Evolutionary conservation across 768 basidiomycete genomes (phyloP).

Genomic region (Tylopilus plumbeoviolaceoides): DNA sequence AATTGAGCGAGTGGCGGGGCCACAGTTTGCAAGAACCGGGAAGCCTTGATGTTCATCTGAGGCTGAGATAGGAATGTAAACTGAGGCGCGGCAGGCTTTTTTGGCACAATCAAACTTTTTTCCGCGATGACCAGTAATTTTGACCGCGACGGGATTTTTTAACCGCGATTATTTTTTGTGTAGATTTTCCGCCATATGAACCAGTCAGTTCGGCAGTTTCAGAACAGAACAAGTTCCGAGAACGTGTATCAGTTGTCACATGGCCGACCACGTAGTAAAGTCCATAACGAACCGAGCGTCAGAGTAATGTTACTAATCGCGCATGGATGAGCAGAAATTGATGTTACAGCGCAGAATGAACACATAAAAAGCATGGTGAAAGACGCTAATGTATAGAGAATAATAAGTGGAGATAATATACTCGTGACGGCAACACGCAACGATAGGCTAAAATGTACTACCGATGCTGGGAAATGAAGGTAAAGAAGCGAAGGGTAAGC

Average conservation of each 20-base stretch:
- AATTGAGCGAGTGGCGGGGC: too few relatives aligned
- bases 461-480: neutral
- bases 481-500: neutral
- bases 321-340: neutral
- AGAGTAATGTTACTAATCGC: neutral
- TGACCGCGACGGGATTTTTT: too few relatives aligned
- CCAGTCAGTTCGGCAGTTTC: too few relatives aligned
- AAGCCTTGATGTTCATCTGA: too few relatives aligned
- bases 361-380: constrained; percentile 2
- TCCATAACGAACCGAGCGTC: too few relatives aligned
- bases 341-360: constrained; percentile 3
- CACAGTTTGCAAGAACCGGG: too few relatives aligned
- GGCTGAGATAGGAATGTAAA: too few relatives aligned
- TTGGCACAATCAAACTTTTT: too few relatives aligned
- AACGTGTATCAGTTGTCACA: neutral
- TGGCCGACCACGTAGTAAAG: neutral
- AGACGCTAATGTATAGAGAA: constrained; percentile 14
- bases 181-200: too few relatives aligned
- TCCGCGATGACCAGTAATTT: too few relatives aligned
- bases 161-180: too few relatives aligned
- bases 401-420: constrained; percentile 18
- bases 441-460: neutral
- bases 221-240: neutral
- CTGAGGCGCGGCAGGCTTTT: too few relatives aligned
- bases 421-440: neutral